phyloP scores from a whole-genome alignment of 2,329 filamentous ascomycete genomes.

The Chaetomium sp. region DNA sequence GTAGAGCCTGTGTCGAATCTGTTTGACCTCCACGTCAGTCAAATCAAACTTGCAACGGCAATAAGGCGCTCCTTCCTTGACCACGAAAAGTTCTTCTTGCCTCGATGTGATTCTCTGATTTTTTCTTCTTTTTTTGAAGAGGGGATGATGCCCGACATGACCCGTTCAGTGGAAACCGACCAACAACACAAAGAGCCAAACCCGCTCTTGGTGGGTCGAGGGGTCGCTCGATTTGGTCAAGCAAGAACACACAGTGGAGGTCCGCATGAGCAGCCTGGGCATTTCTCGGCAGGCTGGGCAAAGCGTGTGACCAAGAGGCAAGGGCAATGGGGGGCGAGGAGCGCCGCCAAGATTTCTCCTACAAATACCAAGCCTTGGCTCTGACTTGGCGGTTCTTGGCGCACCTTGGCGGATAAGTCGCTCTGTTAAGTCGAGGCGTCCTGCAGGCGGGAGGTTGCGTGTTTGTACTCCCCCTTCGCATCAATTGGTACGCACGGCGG shows the following conservation, averaged over 20 bases:
- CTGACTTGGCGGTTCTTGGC: slow-evolving; percentile 39
- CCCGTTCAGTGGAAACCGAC: neutral
- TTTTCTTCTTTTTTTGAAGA: neutral
- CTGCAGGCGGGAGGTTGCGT: neutral
- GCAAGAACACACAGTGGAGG: slow-evolving; percentile 12
- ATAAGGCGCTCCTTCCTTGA: neutral
- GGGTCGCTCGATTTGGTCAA: slow-evolving; percentile 14
- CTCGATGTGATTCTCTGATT: neutral
- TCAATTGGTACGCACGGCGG: slow-evolving; percentile 32
- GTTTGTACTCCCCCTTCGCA: slow-evolving; percentile 7
- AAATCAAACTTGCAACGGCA: neutral
- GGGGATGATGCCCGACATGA: slow-evolving; percentile 1
- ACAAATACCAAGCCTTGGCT: slow-evolving; percentile 42
- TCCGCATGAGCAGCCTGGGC: slow-evolving; percentile 19
- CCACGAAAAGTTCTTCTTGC: neutral
- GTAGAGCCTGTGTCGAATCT: neutral
- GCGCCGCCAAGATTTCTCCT: slow-evolving; percentile 44
- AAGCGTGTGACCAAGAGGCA: slow-evolving; percentile 33
- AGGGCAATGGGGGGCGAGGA: slow-evolving; percentile 27
- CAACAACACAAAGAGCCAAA: neutral
- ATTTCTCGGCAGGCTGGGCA: slow-evolving; percentile 29
- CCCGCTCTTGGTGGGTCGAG: slow-evolving; percentile 13
- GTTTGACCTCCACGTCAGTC: neutral
- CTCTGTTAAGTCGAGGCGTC: slow-evolving; percentile 24
- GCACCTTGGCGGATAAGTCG: slow-evolving; percentile 27